Conservation (phyloP, 148 eudicot species). For the Dysphania ambrosioides region DNA sequence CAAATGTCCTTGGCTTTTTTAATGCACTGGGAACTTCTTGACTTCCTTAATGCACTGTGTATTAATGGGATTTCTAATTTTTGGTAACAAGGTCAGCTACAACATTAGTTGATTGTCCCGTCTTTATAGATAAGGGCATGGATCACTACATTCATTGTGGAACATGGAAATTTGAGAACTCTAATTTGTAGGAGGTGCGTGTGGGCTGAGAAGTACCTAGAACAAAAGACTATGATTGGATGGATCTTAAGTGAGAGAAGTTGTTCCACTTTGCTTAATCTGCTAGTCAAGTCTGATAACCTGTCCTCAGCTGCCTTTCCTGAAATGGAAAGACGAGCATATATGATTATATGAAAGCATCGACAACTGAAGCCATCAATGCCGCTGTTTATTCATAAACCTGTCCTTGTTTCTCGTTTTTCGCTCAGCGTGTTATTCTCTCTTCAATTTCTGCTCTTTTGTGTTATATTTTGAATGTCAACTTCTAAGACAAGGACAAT, state of each 20-base stretch:
- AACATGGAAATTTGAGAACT: no score
- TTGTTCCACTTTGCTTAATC: background rate
- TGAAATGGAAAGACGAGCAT: background rate
- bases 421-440: background rate
- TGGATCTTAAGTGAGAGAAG: background rate
- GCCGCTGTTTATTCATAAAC: background rate
- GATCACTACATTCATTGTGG: no score
- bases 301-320: background rate
- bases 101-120: no score
- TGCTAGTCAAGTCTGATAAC: background rate
- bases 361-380: background rate
- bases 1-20: no score
- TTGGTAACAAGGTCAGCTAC: no score
- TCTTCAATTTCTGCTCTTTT: background rate
- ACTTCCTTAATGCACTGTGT: no score
- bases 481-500: background rate
- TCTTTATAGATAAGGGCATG: no score
- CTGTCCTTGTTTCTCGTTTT: background rate
- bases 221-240: background rate
- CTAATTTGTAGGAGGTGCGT: background rate
- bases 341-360: background rate
- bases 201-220: background rate
- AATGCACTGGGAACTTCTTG: no score
- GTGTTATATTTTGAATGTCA: background rate
- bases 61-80: no score